Evolutionary conservation across 176 grass and related monocot species (phyloP), one percentile per base, ranked within the genome.

Genomic region (Musa schizocarpa): DNA sequence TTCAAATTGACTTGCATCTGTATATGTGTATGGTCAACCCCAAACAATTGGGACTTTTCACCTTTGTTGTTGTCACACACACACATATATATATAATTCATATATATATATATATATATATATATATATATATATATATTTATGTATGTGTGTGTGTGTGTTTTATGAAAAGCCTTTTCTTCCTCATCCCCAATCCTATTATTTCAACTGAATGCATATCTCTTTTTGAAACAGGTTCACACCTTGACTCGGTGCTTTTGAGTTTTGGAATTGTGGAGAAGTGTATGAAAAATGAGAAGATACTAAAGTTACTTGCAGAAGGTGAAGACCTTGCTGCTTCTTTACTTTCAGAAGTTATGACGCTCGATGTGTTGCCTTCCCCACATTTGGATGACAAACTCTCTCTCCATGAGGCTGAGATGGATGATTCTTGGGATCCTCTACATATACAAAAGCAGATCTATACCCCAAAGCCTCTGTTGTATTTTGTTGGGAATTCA

Each of bases 241-340:
- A 67, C 58, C 81, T 68, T 16, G 92, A 96, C 50, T 92, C 69
- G 0, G 78, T 89, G 71, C 89, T 72, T 68, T 85, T 96, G 52
- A 81, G 89, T 73, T 79, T 88, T 76, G 85, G 87, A 52, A 92
- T 90, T 8, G 77, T 87, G 1, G 89, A 92, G 56, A 85, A 88
- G 13, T 92, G 87, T 8, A 71, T 68, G 50, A 86, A 85, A 78
- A 81, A 90, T 74, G 82, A 92, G 63, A 84, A 88, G 73, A 90
- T 92, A 27, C 61, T 90, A 16, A 84, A 87, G 78, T 90, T 88
- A 82, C 89, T 96, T 16, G 72, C 80, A 0, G 53, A 68, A 53
- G 77, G 76, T n/a, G 50, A 22, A 68, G 48, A 12, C 11, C 64
- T 86, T 25, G 81, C 89, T 10, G 52, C 79, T 52, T 91, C 89